phyloP scores from a whole-genome alignment of 225 moss, liverwort and hornwort species.

The Physcomitrium patens region DNA sequence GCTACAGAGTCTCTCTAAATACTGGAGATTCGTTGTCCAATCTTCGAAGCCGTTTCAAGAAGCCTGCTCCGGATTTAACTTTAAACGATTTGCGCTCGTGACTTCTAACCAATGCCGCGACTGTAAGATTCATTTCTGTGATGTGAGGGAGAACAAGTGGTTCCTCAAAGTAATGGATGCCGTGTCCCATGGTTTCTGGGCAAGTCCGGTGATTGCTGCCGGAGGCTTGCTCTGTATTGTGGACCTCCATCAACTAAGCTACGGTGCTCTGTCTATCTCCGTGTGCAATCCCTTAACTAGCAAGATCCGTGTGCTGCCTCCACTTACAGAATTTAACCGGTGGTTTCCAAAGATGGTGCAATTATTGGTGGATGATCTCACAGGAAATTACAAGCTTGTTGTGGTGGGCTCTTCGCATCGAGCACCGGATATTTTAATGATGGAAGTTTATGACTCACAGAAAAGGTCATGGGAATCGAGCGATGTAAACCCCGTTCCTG shows the following conservation, averaged over 20 bases:
- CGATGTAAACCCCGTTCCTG: slow-evolving; percentile 39
- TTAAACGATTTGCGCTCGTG: slow-evolving; percentile 33
- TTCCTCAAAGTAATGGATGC: slow-evolving; percentile 46
- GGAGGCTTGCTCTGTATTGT: slow-evolving; percentile 49
- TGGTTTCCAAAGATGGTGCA: slow-evolving; percentile 48
- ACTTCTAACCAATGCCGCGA: slow-evolving; percentile 46
- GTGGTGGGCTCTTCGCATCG: slow-evolving; percentile 41
- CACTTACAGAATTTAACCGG: slow-evolving; percentile 34
- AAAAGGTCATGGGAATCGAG: slow-evolving; percentile 33
- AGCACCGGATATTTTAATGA: slow-evolving; percentile 27
- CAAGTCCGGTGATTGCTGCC: slow-evolving; percentile 40
- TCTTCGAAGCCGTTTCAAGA: slow-evolving; percentile 38
- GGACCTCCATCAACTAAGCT: slow-evolving; percentile 42
- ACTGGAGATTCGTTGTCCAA: slow-evolving; percentile 29
- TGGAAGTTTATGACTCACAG: slow-evolving; percentile 44
- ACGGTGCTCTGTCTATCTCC: slow-evolving; percentile 39
- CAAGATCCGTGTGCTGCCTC: slow-evolving; percentile 35
- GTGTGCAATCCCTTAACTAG: slow-evolving; percentile 45
- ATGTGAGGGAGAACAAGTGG: slow-evolving; percentile 45
- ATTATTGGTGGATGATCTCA: slow-evolving; percentile 31
- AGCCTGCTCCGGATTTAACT: slow-evolving; percentile 28
- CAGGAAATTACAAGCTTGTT: slow-evolving; percentile 39
- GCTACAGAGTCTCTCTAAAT: slow-evolving; percentile 39
- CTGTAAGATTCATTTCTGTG: slow-evolving; percentile 45
- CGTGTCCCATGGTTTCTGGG: slow-evolving; percentile 38